A percentile compares a stretch with the other conserved stretches of the same genome.
phyloP scores from a whole-genome alignment of 306 rosid genomes.

The Betula pendula region DNA sequence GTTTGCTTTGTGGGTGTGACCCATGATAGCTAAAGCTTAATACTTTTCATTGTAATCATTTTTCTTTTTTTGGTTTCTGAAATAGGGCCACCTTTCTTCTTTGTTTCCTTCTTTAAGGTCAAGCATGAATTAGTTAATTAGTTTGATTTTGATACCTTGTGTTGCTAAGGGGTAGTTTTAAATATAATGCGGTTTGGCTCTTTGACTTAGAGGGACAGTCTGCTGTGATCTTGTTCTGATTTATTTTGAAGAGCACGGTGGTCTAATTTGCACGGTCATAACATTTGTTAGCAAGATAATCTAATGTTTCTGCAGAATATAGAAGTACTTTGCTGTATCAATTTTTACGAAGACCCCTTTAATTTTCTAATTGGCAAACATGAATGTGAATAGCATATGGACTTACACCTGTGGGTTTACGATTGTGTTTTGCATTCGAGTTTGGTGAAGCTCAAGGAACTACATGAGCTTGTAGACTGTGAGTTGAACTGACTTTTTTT shows the following conservation, averaged over 20 bases:
- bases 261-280: no score
- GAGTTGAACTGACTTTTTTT: no score
- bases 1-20: not conserved
- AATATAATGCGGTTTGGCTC: conserved; percentile 6
- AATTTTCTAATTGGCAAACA: not conserved
- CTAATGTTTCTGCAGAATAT: not conserved
- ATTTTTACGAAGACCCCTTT: no score
- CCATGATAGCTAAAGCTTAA: not conserved
- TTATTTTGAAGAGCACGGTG: not conserved
- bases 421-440: not conserved
- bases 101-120: not conserved
- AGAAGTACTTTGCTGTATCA: not conserved
- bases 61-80: not conserved
- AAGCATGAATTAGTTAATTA: not conserved
- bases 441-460: not conserved
- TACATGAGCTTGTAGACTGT: not conserved
- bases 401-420: not conserved
- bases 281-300: not conserved
- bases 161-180: not conserved
- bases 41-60: not conserved
- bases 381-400: not conserved
- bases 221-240: not conserved
- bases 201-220: not conserved
- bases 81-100: not conserved
- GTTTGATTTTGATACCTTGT: not conserved